These are phyloP conservation scores for Nemania serpens DNA, from an alignment of 2,329 filamentous ascomycete genomes.

Conservation along the genomic window DNA sequence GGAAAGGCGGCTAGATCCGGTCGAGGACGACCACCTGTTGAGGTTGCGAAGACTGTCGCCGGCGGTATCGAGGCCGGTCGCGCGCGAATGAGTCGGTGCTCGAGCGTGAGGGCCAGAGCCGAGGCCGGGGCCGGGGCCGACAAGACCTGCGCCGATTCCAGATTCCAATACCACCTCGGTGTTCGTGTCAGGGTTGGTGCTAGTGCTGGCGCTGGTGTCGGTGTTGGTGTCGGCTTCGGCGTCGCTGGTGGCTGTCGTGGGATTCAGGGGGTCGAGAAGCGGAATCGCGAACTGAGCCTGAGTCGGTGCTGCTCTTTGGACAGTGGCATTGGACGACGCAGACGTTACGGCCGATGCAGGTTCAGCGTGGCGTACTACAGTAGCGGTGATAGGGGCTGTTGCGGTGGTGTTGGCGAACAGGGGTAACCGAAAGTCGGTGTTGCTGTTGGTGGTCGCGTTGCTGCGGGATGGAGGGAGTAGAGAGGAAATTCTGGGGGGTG, in stretches of 20 bases:
- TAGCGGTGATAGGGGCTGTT: constrained; percentile 20
- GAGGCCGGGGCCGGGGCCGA: constrained; percentile 10
- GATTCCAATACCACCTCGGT: not conserved
- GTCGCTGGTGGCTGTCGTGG: not conserved
- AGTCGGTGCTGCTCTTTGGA: constrained; percentile 16
- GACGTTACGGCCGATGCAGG: not conserved
- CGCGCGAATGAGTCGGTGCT: constrained; percentile 30
- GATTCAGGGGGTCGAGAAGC: constrained; percentile 29
- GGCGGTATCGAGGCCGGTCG: constrained; percentile 36
- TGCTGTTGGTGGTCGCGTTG: constrained; percentile 12
- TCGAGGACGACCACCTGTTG: constrained; percentile 60
- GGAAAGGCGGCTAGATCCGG: constrained; percentile 54
- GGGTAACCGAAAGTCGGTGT: constrained; percentile 17
- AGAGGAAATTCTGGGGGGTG: constrained; percentile 29
- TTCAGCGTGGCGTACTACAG: not conserved
- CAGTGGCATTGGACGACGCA: constrained; percentile 19
- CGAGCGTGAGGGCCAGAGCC: constrained; percentile 13
- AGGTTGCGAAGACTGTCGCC: constrained; percentile 54
- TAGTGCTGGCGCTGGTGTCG: not conserved
- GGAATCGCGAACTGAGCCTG: constrained; percentile 27
- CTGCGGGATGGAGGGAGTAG: constrained; percentile 29
- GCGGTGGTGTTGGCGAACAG: constrained; percentile 12
- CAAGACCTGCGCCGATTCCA: not conserved
- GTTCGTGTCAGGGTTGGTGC: not conserved
- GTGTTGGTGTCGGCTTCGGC: not conserved